phyloP scores from a whole-genome alignment of 1,284 basidiomycete species.

The Naganishia cerealis region DNA sequence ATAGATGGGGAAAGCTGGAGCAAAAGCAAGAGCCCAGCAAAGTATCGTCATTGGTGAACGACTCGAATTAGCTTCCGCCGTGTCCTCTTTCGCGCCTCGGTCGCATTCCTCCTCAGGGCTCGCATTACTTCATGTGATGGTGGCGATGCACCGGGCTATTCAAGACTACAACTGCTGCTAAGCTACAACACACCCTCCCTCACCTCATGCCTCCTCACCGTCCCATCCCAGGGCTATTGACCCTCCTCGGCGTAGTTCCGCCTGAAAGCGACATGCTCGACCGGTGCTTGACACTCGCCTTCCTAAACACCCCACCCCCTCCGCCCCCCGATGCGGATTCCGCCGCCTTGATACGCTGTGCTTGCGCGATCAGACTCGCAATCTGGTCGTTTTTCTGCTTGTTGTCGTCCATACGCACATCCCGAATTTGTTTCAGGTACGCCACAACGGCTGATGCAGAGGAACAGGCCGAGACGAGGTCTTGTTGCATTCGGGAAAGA shows the following conservation, averaged over 20 bases:
- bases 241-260: conserved; percentile 17
- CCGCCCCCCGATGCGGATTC: conserved; percentile 36
- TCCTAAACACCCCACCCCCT: conserved; percentile 44
- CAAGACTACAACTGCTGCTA: background rate
- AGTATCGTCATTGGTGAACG: background rate
- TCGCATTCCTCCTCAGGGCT: background rate
- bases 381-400: conserved; percentile 55
- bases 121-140: background rate
- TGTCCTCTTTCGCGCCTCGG: background rate
- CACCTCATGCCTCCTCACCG: background rate
- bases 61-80: background rate
- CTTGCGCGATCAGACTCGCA: conserved; percentile 53
- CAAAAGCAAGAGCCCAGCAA: background rate
- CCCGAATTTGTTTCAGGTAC: conserved; percentile 75
- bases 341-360: conserved; percentile 50
- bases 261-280: conserved; percentile 5
- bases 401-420: conserved; percentile 75
- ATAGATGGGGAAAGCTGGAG: too few relatives aligned
- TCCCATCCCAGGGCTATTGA: conserved; percentile 21
- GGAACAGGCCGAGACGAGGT: conserved; percentile 68
- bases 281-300: conserved; percentile 26
- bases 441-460: conserved; percentile 72
- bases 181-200: background rate
- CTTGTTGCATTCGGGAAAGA: conserved; percentile 66
- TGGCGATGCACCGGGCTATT: background rate